Evolutionary conservation across 2,329 filamentous ascomycete genomes (phyloP), one percentile per base, ranked within the genome.

Genomic region (Colletotrichum simmondsii): DNA sequence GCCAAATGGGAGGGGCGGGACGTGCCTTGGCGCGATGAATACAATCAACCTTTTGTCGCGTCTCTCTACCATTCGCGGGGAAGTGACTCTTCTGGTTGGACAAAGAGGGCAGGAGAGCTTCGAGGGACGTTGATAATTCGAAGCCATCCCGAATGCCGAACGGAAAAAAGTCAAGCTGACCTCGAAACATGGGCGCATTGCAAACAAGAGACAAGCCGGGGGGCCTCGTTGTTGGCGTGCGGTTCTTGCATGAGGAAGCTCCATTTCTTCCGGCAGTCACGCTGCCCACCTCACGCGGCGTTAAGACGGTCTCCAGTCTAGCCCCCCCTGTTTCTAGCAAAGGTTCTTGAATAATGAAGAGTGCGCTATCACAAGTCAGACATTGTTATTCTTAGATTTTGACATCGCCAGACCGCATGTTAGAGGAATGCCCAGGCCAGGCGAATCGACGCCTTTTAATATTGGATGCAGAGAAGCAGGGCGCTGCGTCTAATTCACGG

Each of bases 261-360:
- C 65, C 70, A 54, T 72, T 52, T 65, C 65, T 69, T 42, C 65
- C 54, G 59, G 60, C 54, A 65, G 69, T 72, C 59, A 69, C 42
- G 42, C 58, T 49, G 65, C 59, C 65, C 65, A 72, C 53, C 65
- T 64, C 65, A 72, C 53, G 70, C 42, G 19, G 42, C 42, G 42
- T 49, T 63, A 69, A 32, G 58, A 72, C 60, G 30, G 60, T 70
- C 35, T 65, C 46, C 67, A 57, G 59, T 54, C 46, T 60, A 65
- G 65, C 49, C 49, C 42, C 65, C 65, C 65, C 52, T 67, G 35
- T 62, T 72, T 54, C 35, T 35, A 42, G 54, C 54, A 71, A 49
- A 28, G 19, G 35, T 37, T 49, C 22, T 37, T n/a, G 30, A 35
- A 49, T 49, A 49, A 49, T 49, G 19, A n/a, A n/a, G 14, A 62